Conservation (phyloP, 2,329 filamentous ascomycete genomes). For the Fusarium cicatricum region DNA sequence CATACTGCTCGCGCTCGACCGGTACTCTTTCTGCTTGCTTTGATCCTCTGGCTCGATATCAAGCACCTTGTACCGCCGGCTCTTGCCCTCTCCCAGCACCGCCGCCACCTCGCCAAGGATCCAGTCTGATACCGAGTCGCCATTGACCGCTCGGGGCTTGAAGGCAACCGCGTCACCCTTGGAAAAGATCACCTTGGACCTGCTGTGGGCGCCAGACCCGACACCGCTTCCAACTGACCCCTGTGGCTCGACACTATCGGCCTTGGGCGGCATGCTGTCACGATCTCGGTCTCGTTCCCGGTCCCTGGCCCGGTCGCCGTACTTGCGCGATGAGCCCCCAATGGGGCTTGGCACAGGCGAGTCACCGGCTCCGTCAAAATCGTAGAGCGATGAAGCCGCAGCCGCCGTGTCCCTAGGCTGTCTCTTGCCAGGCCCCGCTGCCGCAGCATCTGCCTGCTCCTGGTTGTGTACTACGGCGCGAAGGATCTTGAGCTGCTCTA, state of each 20-base stretch:
- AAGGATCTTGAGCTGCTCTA: constrained; percentile 55
- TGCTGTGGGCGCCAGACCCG: constrained; percentile 39
- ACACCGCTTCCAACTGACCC: constrained; percentile 49
- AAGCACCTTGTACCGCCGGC: constrained; percentile 79
- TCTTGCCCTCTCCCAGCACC: constrained; percentile 79
- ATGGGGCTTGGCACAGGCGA: constrained; percentile 56
- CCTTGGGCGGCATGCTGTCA: constrained; percentile 63
- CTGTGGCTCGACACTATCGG: constrained; percentile 65
- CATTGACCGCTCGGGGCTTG: constrained; percentile 63
- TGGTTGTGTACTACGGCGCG: constrained; percentile 55
- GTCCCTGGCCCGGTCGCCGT: constrained; percentile 50
- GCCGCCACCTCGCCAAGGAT: constrained; percentile 82
- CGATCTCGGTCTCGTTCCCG: constrained; percentile 52
- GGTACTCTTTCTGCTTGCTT: constrained; percentile 73
- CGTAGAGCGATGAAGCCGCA: constrained; percentile 51
- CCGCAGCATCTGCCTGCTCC: constrained; percentile 49
- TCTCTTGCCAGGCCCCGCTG: constrained; percentile 45
- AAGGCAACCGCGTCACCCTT: constrained; percentile 73
- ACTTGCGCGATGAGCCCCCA: constrained; percentile 47
- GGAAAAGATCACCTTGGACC: constrained; percentile 64
- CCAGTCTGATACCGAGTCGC: constrained; percentile 63
- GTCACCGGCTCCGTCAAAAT: constrained; percentile 56
- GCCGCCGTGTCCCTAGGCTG: constrained; percentile 37
- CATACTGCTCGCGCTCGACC: constrained; percentile 76
- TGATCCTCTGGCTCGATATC: constrained; percentile 79